Evolutionary conservation across 2,329 filamentous ascomycete genomes (phyloP), one percentile per base, ranked within the genome.

Genomic region (Blastomyces gilchristii): DNA sequence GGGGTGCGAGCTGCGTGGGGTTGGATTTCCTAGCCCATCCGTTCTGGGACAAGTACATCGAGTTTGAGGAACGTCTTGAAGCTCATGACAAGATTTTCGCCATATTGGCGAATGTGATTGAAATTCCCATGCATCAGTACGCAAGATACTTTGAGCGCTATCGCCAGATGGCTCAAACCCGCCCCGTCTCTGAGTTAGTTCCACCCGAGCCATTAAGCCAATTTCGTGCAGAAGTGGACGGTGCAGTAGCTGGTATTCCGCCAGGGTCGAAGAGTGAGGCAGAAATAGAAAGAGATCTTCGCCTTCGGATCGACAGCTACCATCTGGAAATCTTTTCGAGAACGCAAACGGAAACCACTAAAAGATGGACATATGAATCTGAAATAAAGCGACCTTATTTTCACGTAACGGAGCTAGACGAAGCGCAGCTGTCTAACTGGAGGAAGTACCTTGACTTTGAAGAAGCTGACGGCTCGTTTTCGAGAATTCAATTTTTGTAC

Each of bases 11-110:
- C 39, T 87, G 85, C 70, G 91, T 96, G 50, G 94, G 94, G 18
- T 83, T 97, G 22, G 94, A 99, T 76, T 99, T 96, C 73, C 82
- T 96, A 39, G 88, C 92, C 1, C 91, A 97, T 73, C 91, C 91
- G 0, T 97, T 99, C 78, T 99, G 94, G 94, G 94, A 99, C 76
- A 97, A 96, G 77, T 99, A 96, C 72, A 85, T 99, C 67, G 94
- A 97, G 73, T 97, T 95, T 71, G 94, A 97, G 74, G 92, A 97
- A 74, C 88, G 92, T 1, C 82, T 93, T 65, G 91, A 96, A 71
- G 86, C 88, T 0, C 85, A 88, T 16, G 90, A 95, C 67, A 90
- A 86, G 70, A 90, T 97, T 62, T 96, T 95, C 69, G 85, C 85
- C 50, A 90, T 99, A 63, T 82, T 96, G 61, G 82, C 83, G 65